Evolutionary conservation across 2,329 filamentous ascomycete genomes (phyloP).

Genomic region (Pseudopyrenochaeta lycopersici): DNA sequence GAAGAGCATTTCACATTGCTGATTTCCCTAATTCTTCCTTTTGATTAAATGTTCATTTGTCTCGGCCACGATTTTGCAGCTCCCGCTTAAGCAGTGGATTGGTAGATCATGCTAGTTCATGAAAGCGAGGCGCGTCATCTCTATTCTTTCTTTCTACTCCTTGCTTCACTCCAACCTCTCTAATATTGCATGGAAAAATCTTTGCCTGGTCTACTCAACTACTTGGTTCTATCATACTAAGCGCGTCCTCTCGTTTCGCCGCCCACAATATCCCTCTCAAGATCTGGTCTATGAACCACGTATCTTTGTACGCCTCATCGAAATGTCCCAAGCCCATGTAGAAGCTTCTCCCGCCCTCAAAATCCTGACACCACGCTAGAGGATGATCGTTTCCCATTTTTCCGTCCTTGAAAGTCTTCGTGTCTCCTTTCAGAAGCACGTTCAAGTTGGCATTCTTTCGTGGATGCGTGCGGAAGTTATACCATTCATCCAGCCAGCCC

Average conservation of each 20-base stretch:
- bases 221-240: too few relatives aligned
- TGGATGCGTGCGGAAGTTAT: slow-evolving; percentile 38
- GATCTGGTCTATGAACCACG: slow-evolving; percentile 31
- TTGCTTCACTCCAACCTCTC: too few relatives aligned
- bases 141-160: too few relatives aligned
- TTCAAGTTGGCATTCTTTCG: slow-evolving; percentile 26
- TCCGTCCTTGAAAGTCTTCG: slow-evolving; percentile 27
- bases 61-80: too few relatives aligned
- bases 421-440: slow-evolving; percentile 30
- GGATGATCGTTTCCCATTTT: slow-evolving; percentile 39
- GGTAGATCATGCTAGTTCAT: too few relatives aligned
- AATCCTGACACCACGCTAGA: slow-evolving; percentile 40
- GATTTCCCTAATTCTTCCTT: too few relatives aligned
- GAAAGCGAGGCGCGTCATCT: too few relatives aligned
- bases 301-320: slow-evolving; percentile 33
- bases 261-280: slow-evolving; percentile 32
- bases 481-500: slow-evolving; percentile 39
- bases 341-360: slow-evolving; percentile 34
- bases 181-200: not conserved
- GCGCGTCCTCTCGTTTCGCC: slow-evolving; percentile 7
- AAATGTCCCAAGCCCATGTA: slow-evolving; percentile 40
- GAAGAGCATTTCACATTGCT: too few relatives aligned
- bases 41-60: too few relatives aligned
- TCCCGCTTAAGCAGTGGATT: too few relatives aligned
- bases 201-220: not conserved